phyloP scores from a whole-genome alignment of 495 filamentous ascomycete species.

The Bacidia rubella region DNA sequence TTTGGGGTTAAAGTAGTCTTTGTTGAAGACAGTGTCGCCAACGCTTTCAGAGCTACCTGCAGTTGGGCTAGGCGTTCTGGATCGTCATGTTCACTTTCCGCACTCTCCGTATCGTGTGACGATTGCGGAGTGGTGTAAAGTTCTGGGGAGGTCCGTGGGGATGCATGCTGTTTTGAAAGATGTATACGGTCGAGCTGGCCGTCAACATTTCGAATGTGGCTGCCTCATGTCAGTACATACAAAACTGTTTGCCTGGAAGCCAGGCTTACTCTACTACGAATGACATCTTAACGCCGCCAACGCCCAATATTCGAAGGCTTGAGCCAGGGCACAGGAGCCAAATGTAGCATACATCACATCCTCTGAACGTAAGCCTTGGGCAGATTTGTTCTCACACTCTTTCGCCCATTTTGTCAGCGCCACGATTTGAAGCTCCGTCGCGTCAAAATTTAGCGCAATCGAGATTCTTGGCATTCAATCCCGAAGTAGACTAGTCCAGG shows the following conservation, averaged over 20 bases:
- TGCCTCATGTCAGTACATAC: constrained; percentile 21
- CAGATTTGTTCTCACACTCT: background rate
- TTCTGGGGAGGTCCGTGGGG: constrained; percentile 15
- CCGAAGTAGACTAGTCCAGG: background rate
- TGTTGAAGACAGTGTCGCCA: constrained; percentile 53
- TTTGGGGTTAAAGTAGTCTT: constrained; percentile 35
- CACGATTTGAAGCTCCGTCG: too few species aligned
- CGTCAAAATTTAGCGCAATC: background rate
- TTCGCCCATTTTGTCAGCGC: too few species aligned
- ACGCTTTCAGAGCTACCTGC: constrained; percentile 47
- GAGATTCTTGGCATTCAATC: background rate
- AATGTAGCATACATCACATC: background rate
- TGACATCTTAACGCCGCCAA: constrained; percentile 37
- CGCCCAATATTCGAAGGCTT: background rate
- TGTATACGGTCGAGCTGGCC: constrained; percentile 65
- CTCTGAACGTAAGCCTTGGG: background rate
- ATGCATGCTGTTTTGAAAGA: constrained; percentile 22
- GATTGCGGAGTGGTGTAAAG: constrained; percentile 9
- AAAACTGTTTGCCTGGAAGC: background rate
- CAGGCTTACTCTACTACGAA: constrained; percentile 50
- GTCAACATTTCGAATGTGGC: constrained; percentile 69
- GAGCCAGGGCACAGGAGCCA: too few species aligned
- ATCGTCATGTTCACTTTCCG: background rate
- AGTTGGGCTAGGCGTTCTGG: constrained; percentile 27
- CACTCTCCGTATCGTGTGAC: constrained; percentile 7